Evolutionary conservation across 257 asterid genomes (phyloP).

Genomic region (Solanum habrochaites): DNA sequence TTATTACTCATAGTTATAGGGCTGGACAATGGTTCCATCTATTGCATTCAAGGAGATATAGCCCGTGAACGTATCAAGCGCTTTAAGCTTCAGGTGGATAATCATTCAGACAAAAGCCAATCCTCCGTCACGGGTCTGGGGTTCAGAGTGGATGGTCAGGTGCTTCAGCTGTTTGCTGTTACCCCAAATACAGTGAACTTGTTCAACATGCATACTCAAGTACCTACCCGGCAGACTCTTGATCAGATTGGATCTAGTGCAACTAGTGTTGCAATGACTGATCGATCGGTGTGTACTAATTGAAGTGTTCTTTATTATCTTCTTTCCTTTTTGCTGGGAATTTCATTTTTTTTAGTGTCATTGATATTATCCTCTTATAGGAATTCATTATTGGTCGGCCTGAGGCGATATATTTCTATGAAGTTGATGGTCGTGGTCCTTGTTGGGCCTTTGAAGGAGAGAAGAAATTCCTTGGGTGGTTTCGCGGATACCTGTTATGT

Average conservation of each 20-base stretch:
- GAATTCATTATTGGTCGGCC: constrained; percentile 89
- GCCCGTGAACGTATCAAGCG: constrained; percentile 97
- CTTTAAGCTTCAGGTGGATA: constrained; percentile 68
- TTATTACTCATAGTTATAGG: constrained; percentile 84
- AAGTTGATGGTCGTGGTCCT: constrained; percentile 98
- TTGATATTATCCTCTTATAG: constrained; percentile 23
- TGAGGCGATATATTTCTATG: constrained; percentile 91
- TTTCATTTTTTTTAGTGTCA: background rate
- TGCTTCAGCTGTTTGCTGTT: constrained; percentile 73
- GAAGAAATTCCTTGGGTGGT: constrained; percentile 82
- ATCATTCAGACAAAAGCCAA: constrained; percentile 26
- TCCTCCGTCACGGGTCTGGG: constrained; percentile 70
- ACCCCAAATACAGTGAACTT: constrained; percentile 81
- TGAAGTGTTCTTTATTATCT: background rate
- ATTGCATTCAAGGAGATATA: constrained; percentile 95
- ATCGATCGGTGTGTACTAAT: constrained; percentile 49
- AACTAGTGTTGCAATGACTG: constrained; percentile 78
- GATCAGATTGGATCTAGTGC: constrained; percentile 86
- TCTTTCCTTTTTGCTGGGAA: background rate
- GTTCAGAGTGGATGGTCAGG: constrained; percentile 84
- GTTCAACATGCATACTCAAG: constrained; percentile 60
- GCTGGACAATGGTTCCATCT: constrained; percentile 74
- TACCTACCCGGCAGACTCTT: constrained; percentile 56
- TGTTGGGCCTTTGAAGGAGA: constrained; percentile 99
- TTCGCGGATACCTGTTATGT: constrained; percentile 88